These are phyloP conservation scores for Penicillium sp. DNA, from an alignment of 2,329 filamentous ascomycete species.

Conservation along the genomic window DNA sequence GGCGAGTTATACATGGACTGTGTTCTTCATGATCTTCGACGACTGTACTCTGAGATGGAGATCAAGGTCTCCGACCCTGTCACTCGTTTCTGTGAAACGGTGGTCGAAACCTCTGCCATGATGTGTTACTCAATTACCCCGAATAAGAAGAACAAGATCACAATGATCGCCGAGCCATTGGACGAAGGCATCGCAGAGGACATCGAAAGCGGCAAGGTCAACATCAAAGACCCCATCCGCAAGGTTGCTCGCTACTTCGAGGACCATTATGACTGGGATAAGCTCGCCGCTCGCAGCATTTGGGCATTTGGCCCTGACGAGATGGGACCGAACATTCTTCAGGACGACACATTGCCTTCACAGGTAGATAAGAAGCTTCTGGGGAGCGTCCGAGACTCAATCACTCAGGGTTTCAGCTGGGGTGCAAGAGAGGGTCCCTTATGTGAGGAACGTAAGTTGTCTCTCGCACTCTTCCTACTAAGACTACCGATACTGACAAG, in stretches of 20 bases:
- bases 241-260: constrained; percentile 97
- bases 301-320: constrained; percentile 99
- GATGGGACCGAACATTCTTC: constrained; percentile 88
- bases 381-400: constrained; percentile 82
- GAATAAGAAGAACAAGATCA: constrained; percentile 99
- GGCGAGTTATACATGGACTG: constrained; percentile 99
- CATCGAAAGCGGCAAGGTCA: constrained; percentile 87
- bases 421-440: constrained; percentile 91
- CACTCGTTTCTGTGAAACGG: constrained; percentile 95
- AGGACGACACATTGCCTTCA: constrained; percentile 92
- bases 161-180: constrained; percentile 94
- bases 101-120: constrained; percentile 93
- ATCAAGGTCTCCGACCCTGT: constrained; percentile 98
- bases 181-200: constrained; percentile 94
- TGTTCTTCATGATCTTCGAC: constrained; percentile 88
- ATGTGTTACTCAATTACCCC: constrained; percentile 98
- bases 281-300: constrained; percentile 89
- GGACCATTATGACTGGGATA: constrained; percentile 94
- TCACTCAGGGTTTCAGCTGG: constrained; percentile 96
- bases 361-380: constrained; percentile 94
- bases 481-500: constrained; percentile 20
- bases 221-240: constrained; percentile 86
- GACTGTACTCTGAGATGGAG: constrained; percentile 98
- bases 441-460: constrained; percentile 87
- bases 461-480: not conserved